phyloP scores from a whole-genome alignment of 1,284 basidiomycete species.

The Tremellales sp. region DNA sequence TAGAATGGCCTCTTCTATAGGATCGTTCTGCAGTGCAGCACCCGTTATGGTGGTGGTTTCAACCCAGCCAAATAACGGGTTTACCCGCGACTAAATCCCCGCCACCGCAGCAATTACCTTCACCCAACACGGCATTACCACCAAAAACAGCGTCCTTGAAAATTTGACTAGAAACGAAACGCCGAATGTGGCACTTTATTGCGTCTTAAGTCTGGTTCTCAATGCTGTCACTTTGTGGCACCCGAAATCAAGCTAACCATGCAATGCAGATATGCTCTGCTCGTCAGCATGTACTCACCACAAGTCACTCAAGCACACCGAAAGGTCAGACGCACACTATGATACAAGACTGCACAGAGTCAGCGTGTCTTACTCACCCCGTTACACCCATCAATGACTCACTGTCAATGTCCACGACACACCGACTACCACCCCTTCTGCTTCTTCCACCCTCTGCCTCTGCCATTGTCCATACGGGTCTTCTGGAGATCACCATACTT shows the following conservation, averaged over 20 bases:
- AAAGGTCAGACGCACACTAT: background rate
- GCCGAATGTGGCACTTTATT: background rate
- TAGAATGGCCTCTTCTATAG: background rate
- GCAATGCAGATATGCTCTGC: background rate
- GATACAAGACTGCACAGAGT: background rate
- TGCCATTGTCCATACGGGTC: slow-evolving; percentile 66
- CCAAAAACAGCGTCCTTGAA: background rate
- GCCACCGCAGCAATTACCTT: too few species aligned
- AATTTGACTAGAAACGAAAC: background rate
- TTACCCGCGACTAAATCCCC: too few species aligned
- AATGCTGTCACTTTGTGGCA: too few species aligned
- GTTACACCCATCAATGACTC: background rate
- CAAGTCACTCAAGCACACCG: background rate
- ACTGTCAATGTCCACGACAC: too few species aligned
- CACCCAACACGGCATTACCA: too few species aligned
- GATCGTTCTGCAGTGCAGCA: background rate
- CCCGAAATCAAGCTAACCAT: too few species aligned
- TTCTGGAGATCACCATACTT: slow-evolving; percentile 84
- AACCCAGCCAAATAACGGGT: too few species aligned
- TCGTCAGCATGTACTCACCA: background rate
- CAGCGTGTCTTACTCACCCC: too few species aligned
- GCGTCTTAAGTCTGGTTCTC: too few species aligned
- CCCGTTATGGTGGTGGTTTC: background rate
- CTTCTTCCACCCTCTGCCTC: slow-evolving; percentile 67
- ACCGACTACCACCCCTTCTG: slow-evolving; percentile 49